Evolutionary conservation across 2,329 filamentous ascomycete species (phyloP).

Genomic region (Colletotrichum sansevieriae): DNA sequence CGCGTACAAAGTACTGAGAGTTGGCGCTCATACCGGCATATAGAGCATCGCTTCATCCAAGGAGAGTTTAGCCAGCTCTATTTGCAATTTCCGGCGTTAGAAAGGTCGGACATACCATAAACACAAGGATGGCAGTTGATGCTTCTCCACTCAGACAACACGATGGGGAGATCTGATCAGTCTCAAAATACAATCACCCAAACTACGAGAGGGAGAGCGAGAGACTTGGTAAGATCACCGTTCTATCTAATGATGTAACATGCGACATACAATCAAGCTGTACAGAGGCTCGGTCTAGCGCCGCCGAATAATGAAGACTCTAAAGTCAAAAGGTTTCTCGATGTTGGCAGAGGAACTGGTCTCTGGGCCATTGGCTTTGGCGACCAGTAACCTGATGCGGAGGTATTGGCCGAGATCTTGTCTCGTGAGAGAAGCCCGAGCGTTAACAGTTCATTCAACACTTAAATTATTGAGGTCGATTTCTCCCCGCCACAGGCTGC

Average conservation of each 20-base stretch:
- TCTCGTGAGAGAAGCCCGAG: no score
- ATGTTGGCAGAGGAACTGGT: slow-evolving; percentile 63
- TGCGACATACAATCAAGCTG: no score
- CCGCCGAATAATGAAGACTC: slow-evolving; percentile 31
- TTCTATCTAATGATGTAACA: no score
- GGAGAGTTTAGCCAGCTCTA: background rate
- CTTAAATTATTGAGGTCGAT: slow-evolving; percentile 54
- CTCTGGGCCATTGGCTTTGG: slow-evolving; percentile 60
- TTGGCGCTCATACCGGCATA: no score
- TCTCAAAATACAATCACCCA: slow-evolving; percentile 3
- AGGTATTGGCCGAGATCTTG: slow-evolving; percentile 40
- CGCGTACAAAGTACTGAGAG: no score
- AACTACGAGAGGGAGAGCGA: slow-evolving; percentile 22
- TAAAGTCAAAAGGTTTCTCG: slow-evolving; percentile 50
- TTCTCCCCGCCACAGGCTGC: slow-evolving; percentile 56
- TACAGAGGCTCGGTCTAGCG: slow-evolving; percentile 41
- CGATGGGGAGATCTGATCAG: background rate
- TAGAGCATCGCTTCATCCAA: slow-evolving; percentile 7
- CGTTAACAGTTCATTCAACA: no score
- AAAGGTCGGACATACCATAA: slow-evolving; percentile 12
- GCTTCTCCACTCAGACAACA: background rate
- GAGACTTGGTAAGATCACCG: slow-evolving; percentile 15
- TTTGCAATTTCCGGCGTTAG: background rate
- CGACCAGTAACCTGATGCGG: slow-evolving; percentile 39
- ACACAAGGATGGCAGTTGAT: slow-evolving; percentile 19